phyloP scores from a whole-genome alignment of 495 filamentous ascomycete species.

The Bacidia gigantensis region DNA sequence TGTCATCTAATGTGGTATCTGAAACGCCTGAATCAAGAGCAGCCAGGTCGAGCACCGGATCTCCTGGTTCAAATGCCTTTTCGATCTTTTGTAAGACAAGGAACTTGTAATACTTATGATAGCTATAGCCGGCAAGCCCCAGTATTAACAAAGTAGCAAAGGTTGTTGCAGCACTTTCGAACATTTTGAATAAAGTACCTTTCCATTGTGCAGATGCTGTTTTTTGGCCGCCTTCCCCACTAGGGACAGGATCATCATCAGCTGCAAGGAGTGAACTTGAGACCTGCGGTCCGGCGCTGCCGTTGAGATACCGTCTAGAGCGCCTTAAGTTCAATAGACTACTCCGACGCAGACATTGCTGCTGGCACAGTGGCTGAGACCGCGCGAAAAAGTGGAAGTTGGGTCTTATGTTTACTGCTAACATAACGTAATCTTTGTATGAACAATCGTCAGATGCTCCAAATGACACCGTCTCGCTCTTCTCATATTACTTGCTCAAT shows the following conservation, averaged over 20 bases:
- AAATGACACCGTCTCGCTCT: no score
- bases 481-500: no score
- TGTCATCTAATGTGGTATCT: constrained; percentile 17
- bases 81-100: constrained; percentile 80
- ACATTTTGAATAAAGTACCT: constrained; percentile 57
- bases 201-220: constrained; percentile 19
- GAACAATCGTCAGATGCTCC: no score
- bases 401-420: no score
- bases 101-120: constrained; percentile 80
- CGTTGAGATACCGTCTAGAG: constrained; percentile 6
- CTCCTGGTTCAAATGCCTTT: constrained; percentile 82
- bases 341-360: neutral
- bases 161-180: constrained; percentile 75
- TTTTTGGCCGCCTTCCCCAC: neutral
- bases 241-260: neutral
- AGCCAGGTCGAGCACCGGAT: constrained; percentile 81
- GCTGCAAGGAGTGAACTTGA: constrained; percentile 8
- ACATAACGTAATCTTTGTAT: no score
- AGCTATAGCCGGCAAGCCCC: constrained; percentile 66
- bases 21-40: constrained; percentile 40
- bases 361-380: neutral
- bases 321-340: neutral
- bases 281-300: constrained; percentile 9
- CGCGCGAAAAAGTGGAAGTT: no score
- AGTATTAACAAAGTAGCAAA: constrained; percentile 73